Base-by-base conservation (phyloP, 441 rosid genomes). In the Kokia cookei region DNA sequence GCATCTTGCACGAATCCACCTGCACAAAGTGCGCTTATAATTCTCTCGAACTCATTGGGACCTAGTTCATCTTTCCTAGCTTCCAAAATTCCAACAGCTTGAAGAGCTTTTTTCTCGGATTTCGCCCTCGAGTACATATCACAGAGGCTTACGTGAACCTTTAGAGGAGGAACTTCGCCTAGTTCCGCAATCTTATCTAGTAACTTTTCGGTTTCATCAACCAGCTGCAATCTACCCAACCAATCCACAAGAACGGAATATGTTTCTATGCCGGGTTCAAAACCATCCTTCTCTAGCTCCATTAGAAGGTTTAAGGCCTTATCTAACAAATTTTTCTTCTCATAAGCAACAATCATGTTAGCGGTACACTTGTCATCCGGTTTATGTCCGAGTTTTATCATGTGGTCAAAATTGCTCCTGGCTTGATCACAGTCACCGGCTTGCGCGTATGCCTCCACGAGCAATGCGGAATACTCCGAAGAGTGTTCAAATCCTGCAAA, bases 181-280 rank as follows among this genome's bases (percentile, higher is more conserved):
- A 54, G 88, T 82, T 81, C 86, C 22, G 92, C 87, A 26, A 93
- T 88, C 85, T 89, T 93, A 5, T 75, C 84, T 82, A 89, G 57
- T 37, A 89, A 80, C 77, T 89, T 88, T 86, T 93, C 97, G 0
- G 87, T 92, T 88, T 93, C 99, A 37, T 93, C 96, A 50, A 90
- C 73, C 79, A 93, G 78, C 81, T 76, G 88, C 75, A 95, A 71
- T 77, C 62, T 84, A 65, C 91, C 82, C 78, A 93, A 71, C 97
- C 97, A 93, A 77, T 90, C 93, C 53, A 95, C 80, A 69, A 95
- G 89, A 78, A 86, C 91, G 4, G 91, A 69, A 73, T 79, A 85
- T 22, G 98, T 95, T 65, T 84, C 82, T 73, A 77, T 79, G 64
- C 98, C 99, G 19, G 86, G 89, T 75, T 89, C 91, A 68, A 88